Base-by-base conservation (phyloP, 306 rosid species). In the Citrullus amarus region DNA sequence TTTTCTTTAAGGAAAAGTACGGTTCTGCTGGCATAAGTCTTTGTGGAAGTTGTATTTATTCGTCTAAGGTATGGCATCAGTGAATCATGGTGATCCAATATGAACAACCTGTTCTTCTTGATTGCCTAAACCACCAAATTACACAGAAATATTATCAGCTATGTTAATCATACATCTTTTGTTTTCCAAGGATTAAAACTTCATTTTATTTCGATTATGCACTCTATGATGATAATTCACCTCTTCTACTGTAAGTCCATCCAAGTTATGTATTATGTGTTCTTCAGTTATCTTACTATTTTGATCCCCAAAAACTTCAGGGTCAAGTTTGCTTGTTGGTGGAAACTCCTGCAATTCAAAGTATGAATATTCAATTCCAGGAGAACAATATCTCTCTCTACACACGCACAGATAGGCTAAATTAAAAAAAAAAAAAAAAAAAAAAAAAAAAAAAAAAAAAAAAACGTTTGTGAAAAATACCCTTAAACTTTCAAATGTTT, bases 1-100 rank as follows among this genome's bases (percentile, higher is more conserved):
- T 90, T 84, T 43, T 83, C 80, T 84, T 90, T 84, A 82, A 90
- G 86, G 84, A 86, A 86, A 79, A 90, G 85, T 20, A 92, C 22
- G 20, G 97, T 90, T 61, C 97, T 86, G 12, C 84, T 84, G 7
- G 88, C 91, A 69, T 88, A 90, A 8, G 83, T 89, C 89, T 86
- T 90, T 50, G 76, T 70, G 32, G 76, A 70, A 70, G 76, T 70
- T 46, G 76, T 46, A 70, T 70, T 70, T 22, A 70, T 46, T 70
- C 20, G 36, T 22, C 76, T 70, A 13, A 70, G 55, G 36, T 70
- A 46, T 46, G 76, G 76, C 76, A 70, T 70, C 20, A 70, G 39
- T 46, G 76, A 46, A 70, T 70, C 76, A 9, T 70, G 76, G 34
- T 44, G 58, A 70, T 70, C 76, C 76, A 70, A 70, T 44, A 70